Conservation (phyloP, 257 asterid genomes). For the Lavandula angustifolia region DNA sequence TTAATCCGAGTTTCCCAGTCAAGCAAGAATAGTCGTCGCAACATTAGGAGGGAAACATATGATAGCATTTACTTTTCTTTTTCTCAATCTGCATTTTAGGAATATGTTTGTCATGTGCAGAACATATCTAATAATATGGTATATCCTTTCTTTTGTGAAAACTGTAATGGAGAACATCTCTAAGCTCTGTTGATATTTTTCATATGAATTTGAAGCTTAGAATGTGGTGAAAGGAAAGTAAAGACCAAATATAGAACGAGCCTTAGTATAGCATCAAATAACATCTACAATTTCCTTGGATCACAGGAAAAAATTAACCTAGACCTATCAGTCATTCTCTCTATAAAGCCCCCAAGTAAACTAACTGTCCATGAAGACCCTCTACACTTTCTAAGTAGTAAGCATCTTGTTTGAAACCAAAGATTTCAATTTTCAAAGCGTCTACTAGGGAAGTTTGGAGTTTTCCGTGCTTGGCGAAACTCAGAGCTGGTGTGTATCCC, state of each 20-base stretch:
- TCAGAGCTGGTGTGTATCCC: too few species aligned
- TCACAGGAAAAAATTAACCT: too few species aligned
- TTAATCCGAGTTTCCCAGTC: slow-evolving; percentile 52
- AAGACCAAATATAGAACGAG: not conserved
- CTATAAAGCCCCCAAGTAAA: too few species aligned
- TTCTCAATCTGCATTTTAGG: slow-evolving; percentile 7
- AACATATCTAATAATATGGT: not conserved
- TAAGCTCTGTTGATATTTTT: not conserved
- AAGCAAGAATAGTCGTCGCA: slow-evolving; percentile 84
- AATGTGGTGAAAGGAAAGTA: not conserved
- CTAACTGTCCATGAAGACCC: too few species aligned
- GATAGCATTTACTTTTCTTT: not conserved
- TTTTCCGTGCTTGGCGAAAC: too few species aligned
- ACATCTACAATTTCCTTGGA: not conserved
- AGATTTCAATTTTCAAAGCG: too few species aligned
- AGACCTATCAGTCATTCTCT: too few species aligned
- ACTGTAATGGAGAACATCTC: not conserved
- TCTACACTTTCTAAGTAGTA: too few species aligned
- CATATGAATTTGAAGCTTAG: not conserved
- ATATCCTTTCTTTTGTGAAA: not conserved
- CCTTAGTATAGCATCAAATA: not conserved
- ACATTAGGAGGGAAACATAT: slow-evolving; percentile 77
- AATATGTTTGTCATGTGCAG: not conserved
- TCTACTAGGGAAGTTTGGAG: too few species aligned
- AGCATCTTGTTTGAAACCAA: too few species aligned